Base-by-base conservation (phyloP, 225 moss, liverwort and hornwort genomes). In the Pseudoscleropodium purum region DNA sequence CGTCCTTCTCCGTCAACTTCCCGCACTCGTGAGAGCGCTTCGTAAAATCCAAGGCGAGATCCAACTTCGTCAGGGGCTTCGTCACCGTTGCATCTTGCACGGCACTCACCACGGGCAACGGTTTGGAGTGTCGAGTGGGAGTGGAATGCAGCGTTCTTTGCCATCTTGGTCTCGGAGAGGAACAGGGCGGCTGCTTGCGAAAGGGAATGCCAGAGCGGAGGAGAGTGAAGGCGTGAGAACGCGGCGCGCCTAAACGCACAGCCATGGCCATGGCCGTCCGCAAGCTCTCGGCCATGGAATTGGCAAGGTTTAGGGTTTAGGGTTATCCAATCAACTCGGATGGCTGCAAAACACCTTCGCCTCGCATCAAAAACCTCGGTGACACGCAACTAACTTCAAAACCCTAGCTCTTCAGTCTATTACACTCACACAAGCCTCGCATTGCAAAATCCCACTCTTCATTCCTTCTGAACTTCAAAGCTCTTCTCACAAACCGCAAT, bases 231-330 rank as follows among this genome's bases (percentile, higher is more conserved):
- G 91, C 90, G 86, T 88, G 89, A 79, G 85, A 91, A n/a, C 90
- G 91, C 10, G 94, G 94, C 7, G 64, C 92, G 41, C 93, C 90
- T 31, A 93, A 85, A 41, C 93, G 92, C 75, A 85, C 88, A 33
- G 93, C 93, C 91, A 94, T 94, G 25, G 93, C 92, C 91, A 94
- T 92, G 47, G 94, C 94, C 52, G 94, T 90, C 85, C 94, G 92
- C 89, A 94, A 69, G 90, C 90, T 90, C 89, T 90, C 92, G 85
- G 85, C 94, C 92, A 92, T 88, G 34, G 59, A n/a, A 30, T 63
- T 51, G 36, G 51, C 87, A 81, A 39, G 90, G 81, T 85, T 92
- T 75, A 87, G 90, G 91, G 88, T 88, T 88, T 91, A 88, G 30
- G 79, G n/a, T 39, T 90, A 91, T 91, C 90, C 88, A 84, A 66